These are phyloP conservation scores for Simplicillium sp. DNA, from an alignment of 2,329 filamentous ascomycete genomes.

Conservation along the genomic window DNA sequence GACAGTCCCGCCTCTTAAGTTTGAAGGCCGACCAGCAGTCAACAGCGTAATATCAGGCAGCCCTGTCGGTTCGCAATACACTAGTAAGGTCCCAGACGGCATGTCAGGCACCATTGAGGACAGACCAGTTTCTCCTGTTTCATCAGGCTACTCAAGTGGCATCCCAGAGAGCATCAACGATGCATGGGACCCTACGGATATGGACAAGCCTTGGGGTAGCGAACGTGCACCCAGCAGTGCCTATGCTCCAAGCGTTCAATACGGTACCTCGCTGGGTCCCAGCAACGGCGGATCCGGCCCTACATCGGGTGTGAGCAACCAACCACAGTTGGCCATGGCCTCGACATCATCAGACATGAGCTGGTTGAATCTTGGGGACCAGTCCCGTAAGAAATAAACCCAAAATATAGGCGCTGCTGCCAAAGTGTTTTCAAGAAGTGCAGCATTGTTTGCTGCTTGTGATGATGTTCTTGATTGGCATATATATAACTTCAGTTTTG, in stretches of 20 bases:
- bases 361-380: constrained; percentile 64
- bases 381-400: constrained; percentile 14
- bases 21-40: constrained; percentile 53
- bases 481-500: too few relatives aligned
- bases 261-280: constrained; percentile 28
- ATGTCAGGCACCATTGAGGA: constrained; percentile 51
- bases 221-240: constrained; percentile 42
- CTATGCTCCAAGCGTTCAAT: constrained; percentile 37
- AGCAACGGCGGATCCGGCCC: constrained; percentile 21
- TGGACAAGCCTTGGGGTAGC: constrained; percentile 36
- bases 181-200: constrained; percentile 39
- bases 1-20: constrained; percentile 57
- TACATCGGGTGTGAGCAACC: constrained; percentile 29
- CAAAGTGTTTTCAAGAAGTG: too few relatives aligned
- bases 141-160: constrained; percentile 53
- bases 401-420: too few relatives aligned
- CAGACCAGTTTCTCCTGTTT: constrained; percentile 40
- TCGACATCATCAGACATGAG: constrained; percentile 59
- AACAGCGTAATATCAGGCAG: constrained; percentile 60
- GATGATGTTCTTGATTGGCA: too few relatives aligned
- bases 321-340: constrained; percentile 41
- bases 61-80: constrained; percentile 56
- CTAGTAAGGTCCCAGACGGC: constrained; percentile 42
- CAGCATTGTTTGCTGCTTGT: too few relatives aligned
- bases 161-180: constrained; percentile 55